Percentiles rank a stretch among this genome's conserved stretches.
These are phyloP conservation scores for Combretum micranthum DNA, from an alignment of 345 rosid genomes.

Conservation along the genomic window DNA sequence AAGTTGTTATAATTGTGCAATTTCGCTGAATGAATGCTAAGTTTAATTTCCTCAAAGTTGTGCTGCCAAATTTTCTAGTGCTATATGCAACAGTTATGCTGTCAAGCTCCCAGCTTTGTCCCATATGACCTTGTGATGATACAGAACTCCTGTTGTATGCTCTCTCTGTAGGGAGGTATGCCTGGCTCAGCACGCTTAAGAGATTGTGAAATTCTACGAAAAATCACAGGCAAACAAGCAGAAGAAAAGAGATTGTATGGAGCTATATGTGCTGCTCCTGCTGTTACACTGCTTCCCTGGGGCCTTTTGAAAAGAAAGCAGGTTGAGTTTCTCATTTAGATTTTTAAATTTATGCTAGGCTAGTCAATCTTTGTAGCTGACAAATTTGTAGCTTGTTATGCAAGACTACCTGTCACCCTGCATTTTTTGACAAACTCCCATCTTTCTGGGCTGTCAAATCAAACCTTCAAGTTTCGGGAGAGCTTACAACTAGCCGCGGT, in stretches of 20 bases:
- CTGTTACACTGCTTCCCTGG: conserved; percentile 93
- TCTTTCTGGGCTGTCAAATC: conserved; percentile 88
- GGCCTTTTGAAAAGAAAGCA: conserved; percentile 71
- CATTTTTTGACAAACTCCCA: conserved; percentile 75
- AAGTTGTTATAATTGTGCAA: no score
- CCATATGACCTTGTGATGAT: background rate
- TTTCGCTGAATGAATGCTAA: no score
- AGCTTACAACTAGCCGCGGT: conserved; percentile 90
- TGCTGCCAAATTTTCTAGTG: no score
- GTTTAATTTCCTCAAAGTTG: no score
- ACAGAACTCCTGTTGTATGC: background rate
- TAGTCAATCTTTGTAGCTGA: conserved; percentile 29
- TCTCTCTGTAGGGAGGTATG: conserved; percentile 78
- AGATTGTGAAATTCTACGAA: conserved; percentile 58
- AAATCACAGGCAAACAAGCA: conserved; percentile 70
- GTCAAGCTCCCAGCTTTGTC: no score
- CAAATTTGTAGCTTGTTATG: conserved; percentile 41
- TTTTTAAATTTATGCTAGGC: conserved; percentile 1
- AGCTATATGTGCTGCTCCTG: conserved; percentile 93
- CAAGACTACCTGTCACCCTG: conserved; percentile 90
- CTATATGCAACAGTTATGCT: no score
- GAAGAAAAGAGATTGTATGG: conserved; percentile 68
- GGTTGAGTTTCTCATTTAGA: conserved; percentile 28
- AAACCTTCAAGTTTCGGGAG: conserved; percentile 78
- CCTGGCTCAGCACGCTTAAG: conserved; percentile 88